Percentiles rank a stretch among this genome's conserved stretches.
These are phyloP conservation scores for Colletotrichum musae DNA, from an alignment of 2,329 filamentous ascomycete genomes.

Conservation along the genomic window DNA sequence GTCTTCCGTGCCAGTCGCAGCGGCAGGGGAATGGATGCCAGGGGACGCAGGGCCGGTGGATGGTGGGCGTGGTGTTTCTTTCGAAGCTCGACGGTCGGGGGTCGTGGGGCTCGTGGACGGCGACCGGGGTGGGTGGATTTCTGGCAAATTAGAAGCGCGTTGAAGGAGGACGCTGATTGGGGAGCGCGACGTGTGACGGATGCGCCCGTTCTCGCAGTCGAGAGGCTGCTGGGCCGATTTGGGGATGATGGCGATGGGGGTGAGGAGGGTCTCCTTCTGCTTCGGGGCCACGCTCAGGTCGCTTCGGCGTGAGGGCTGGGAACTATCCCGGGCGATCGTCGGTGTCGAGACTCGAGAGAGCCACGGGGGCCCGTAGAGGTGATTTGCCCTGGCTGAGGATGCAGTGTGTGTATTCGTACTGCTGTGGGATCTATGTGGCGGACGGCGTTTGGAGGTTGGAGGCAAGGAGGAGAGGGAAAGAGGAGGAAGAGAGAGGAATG, in stretches of 20 bases:
- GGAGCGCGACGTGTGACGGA: constrained; percentile 37
- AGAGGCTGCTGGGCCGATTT: constrained; percentile 28
- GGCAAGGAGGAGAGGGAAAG: not conserved
- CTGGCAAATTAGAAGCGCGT: constrained; percentile 39
- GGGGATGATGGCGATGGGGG: constrained; percentile 9
- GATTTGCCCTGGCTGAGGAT: too few species aligned
- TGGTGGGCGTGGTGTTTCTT: constrained; percentile 23
- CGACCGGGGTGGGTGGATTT: constrained; percentile 27
- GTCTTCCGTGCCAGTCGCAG: not conserved
- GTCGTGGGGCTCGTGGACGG: not conserved
- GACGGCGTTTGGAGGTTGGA: too few species aligned
- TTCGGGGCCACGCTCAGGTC: constrained; percentile 23
- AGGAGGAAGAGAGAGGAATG: not conserved
- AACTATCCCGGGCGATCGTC: constrained; percentile 33
- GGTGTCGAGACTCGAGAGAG: constrained; percentile 3
- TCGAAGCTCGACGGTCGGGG: constrained; percentile 5
- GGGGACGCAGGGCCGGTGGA: not conserved
- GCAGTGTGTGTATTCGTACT: too few species aligned
- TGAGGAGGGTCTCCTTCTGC: constrained; percentile 24
- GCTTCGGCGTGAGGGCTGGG: not conserved
- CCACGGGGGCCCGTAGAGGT: not conserved
- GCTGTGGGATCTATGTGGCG: too few species aligned
- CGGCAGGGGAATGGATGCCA: constrained; percentile 1
- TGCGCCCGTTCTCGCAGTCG: constrained; percentile 35
- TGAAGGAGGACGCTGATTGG: constrained; percentile 28